Percentiles rank a stretch among this genome's conserved stretches.
Conservation (phyloP, 1,139 yeast genomes). For the Candida sojae region DNA sequence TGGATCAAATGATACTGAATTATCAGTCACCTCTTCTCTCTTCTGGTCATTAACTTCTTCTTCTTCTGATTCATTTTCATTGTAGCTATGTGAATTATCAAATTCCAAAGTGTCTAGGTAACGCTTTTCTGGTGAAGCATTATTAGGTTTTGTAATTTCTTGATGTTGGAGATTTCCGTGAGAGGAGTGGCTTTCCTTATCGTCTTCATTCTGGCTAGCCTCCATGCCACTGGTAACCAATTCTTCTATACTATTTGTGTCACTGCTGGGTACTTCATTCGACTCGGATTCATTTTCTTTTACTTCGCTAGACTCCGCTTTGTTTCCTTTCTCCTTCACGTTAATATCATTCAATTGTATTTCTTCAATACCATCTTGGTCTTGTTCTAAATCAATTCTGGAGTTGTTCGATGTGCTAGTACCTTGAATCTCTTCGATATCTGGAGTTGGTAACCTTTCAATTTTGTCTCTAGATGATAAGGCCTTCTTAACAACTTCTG, state of each 20-base stretch:
- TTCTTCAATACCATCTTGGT: conserved; percentile 19
- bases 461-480: background rate
- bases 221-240: background rate
- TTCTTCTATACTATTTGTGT: background rate
- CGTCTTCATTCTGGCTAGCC: background rate
- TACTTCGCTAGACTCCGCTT: too few species aligned
- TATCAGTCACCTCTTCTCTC: background rate
- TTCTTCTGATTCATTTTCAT: background rate
- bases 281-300: too few species aligned
- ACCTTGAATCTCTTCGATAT: conserved; percentile 6
- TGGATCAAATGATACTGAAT: background rate
- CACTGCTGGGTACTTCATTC: background rate
- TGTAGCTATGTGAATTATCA: background rate
- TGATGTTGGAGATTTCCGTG: too few species aligned
- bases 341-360: conserved; percentile 15
- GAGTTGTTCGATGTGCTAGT: conserved; percentile 9
- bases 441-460: background rate
- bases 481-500: background rate
- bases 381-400: conserved; percentile 11
- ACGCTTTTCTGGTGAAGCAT: background rate
- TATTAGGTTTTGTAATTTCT: background rate
- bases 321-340: too few species aligned
- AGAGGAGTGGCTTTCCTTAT: background rate
- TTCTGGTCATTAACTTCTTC: background rate
- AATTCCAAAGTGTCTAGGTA: background rate